These are phyloP conservation scores for Zymoseptoria ardabiliae DNA, from an alignment of 2,329 filamentous ascomycete species.

Conservation along the genomic window DNA sequence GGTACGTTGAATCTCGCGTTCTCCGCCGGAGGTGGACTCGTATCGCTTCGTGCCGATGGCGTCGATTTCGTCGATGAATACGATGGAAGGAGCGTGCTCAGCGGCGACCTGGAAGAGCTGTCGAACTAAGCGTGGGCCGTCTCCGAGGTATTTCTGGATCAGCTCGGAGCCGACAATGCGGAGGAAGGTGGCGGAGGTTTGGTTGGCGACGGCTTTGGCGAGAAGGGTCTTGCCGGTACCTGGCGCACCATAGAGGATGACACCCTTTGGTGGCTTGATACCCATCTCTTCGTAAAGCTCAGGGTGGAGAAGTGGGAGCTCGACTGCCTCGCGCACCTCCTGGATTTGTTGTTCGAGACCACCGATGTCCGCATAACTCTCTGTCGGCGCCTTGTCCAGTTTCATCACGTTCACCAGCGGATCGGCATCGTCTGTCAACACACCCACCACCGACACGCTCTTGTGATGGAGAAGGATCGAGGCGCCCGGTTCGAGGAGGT, in stretches of 20 bases:
- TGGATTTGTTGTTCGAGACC: conserved; percentile 93
- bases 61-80: conserved; percentile 99
- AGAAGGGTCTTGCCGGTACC: conserved; percentile 95
- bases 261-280: conserved; percentile 98
- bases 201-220: conserved; percentile 95
- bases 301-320: conserved; percentile 87
- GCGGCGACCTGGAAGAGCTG: conserved; percentile 95
- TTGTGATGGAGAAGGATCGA: conserved; percentile 96
- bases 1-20: conserved; percentile 94
- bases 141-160: conserved; percentile 97
- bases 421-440: conserved; percentile 92
- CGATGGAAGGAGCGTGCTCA: conserved; percentile 92
- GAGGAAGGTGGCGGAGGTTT: conserved; percentile 96
- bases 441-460: conserved; percentile 93
- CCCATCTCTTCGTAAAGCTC: conserved; percentile 99
- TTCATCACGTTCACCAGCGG: conserved; percentile 98
- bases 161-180: conserved; percentile 95
- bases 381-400: conserved; percentile 94
- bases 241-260: conserved; percentile 94
- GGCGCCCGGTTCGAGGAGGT: conserved; percentile 89
- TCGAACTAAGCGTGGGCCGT: conserved; percentile 87
- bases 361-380: conserved; percentile 98
- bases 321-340: conserved; percentile 94
- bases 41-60: conserved; percentile 98
- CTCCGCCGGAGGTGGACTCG: conserved; percentile 91